A percentile compares a stretch with the other conserved stretches of the same genome.
These are phyloP conservation scores for Pugionium dolabratum DNA, from an alignment of 345 rosid species.

Conservation along the genomic window DNA sequence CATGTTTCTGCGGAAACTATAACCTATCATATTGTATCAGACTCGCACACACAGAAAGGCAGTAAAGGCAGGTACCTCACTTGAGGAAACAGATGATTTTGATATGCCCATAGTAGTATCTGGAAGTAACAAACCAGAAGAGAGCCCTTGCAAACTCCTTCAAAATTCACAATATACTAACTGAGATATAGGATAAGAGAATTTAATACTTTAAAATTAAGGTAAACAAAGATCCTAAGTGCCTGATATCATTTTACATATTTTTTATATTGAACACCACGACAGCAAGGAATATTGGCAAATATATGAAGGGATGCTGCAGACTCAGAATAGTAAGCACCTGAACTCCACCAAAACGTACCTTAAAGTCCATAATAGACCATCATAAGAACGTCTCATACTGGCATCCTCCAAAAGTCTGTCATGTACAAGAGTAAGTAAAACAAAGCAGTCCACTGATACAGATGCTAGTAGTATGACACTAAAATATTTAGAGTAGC, in stretches of 20 bases:
- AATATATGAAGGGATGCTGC: conserved; percentile 21
- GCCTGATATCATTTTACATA: conserved; percentile 4
- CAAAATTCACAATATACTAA: conserved; percentile 26
- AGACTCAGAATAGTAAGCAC: conserved; percentile 18
- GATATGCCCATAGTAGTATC: conserved; percentile 46
- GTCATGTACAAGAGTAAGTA: conserved; percentile 37
- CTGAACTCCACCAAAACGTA: conserved; percentile 40
- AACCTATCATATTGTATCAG: no score
- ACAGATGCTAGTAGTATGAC: conserved; percentile 9
- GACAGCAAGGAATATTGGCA: conserved; percentile 6
- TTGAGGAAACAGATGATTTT: conserved; percentile 39
- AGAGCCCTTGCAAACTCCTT: conserved; percentile 88
- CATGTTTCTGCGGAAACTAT: no score
- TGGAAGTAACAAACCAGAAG: conserved; percentile 45
- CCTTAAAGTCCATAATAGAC: conserved; percentile 91
- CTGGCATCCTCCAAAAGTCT: conserved; percentile 84
- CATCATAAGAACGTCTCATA: conserved; percentile 70
- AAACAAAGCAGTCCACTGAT: no score
- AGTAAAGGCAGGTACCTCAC: conserved; percentile 43
- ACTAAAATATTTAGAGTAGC: conserved; percentile 26
- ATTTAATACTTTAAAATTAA: conserved; percentile 21
- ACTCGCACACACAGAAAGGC: conserved; percentile 26
- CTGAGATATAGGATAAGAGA: conserved; percentile 18
- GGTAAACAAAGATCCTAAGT: conserved; percentile 10
- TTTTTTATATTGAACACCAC: not conserved